Conservation (phyloP, 257 asterid species). For the Nicotiana obtusifolia region DNA sequence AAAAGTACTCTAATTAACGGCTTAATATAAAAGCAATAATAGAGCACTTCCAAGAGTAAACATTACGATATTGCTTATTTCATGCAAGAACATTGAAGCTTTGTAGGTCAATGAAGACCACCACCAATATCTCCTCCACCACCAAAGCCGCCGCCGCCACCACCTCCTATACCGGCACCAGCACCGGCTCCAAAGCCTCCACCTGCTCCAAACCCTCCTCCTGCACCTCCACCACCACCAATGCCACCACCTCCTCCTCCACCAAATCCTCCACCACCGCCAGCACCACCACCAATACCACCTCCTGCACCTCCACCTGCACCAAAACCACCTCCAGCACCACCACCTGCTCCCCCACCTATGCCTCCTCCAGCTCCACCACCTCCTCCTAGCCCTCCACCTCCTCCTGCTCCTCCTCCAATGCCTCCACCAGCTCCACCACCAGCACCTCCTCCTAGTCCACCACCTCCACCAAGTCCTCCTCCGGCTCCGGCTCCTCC, state of each 20-base stretch:
- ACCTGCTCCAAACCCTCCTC: constrained; percentile 1
- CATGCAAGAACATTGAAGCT: neutral
- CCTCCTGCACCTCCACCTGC: constrained; percentile 6
- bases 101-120: neutral
- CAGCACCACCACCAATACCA: constrained; percentile 5
- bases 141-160: neutral
- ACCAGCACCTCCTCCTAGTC: constrained; percentile 8
- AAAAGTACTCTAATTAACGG: neutral
- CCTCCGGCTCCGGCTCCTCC: constrained; percentile 17
- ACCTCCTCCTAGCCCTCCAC: constrained; percentile 12
- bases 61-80: neutral
- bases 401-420: constrained; percentile 14
- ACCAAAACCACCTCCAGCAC: constrained; percentile 13
- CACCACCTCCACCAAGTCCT: constrained; percentile 18
- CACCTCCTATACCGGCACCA: neutral
- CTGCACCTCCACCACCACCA: neutral
- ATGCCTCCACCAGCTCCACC: constrained; percentile 20
- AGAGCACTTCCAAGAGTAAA: neutral
- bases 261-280: constrained; percentile 11
- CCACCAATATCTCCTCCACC: constrained; percentile 14
- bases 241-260: constrained; percentile 6
- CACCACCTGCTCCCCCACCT: constrained; percentile 8
- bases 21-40: neutral
- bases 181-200: constrained; percentile 4
- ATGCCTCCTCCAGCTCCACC: constrained; percentile 10